Conservation (phyloP, 2,329 filamentous ascomycete species). For the Tolypocladium amazonense region DNA sequence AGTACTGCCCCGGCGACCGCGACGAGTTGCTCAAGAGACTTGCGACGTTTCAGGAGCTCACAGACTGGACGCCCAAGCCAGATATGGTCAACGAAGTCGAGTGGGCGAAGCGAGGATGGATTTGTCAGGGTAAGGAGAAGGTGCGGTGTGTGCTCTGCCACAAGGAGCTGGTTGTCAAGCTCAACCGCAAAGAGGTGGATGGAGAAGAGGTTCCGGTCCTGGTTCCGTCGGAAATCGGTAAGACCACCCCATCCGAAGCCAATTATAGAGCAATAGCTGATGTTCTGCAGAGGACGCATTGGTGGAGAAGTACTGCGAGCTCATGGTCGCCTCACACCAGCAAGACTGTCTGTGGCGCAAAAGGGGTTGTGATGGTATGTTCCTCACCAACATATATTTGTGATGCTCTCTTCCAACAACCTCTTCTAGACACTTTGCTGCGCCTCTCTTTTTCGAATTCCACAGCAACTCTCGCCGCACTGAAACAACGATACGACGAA, state of each 20-base stretch:
- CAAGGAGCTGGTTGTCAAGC: slow-evolving; percentile 71
- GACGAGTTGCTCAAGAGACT: slow-evolving; percentile 71
- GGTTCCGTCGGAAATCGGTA: slow-evolving; percentile 49
- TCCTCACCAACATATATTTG: too few relatives aligned
- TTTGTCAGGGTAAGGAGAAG: slow-evolving; percentile 71
- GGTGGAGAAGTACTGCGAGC: slow-evolving; percentile 62
- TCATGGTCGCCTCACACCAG: slow-evolving; percentile 66
- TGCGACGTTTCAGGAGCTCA: slow-evolving; percentile 82
- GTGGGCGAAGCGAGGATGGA: slow-evolving; percentile 92
- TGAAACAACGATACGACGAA: slow-evolving; percentile 57
- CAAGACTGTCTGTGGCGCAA: slow-evolving; percentile 80
- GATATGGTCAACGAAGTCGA: slow-evolving; percentile 76
- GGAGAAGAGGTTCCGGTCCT: slow-evolving; percentile 43
- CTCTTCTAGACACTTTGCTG: slow-evolving; percentile 41
- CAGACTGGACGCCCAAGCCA: slow-evolving; percentile 89
- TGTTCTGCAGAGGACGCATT: slow-evolving; percentile 45
- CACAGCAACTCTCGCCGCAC: slow-evolving; percentile 41
- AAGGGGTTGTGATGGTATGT: slow-evolving; percentile 72
- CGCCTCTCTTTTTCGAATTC: slow-evolving; percentile 55
- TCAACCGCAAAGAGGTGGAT: slow-evolving; percentile 50
- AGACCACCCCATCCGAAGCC: slow-evolving; percentile 1
- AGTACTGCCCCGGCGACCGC: slow-evolving; percentile 80
- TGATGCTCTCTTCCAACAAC: background rate
- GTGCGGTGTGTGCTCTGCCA: slow-evolving; percentile 80
- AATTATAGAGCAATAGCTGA: slow-evolving; percentile 8